Evolutionary conservation across 306 rosid genomes (phyloP).

Genomic region (Aeschynomene evenia): DNA sequence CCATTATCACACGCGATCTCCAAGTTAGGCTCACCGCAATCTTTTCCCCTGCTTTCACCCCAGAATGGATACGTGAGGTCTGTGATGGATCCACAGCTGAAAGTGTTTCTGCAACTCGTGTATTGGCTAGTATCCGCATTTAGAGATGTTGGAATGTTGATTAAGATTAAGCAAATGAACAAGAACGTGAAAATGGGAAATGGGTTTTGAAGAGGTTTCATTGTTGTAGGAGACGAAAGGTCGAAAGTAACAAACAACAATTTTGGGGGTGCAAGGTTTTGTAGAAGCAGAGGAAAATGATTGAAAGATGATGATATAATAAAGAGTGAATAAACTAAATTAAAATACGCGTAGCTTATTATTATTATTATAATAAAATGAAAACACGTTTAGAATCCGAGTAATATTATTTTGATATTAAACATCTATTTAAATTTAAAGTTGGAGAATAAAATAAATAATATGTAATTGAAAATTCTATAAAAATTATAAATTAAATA

Average conservation of each 20-base stretch:
- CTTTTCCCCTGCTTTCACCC: background rate
- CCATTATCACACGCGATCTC: background rate
- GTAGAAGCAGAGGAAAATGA: background rate
- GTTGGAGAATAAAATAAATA: no score
- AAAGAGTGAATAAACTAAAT: no score
- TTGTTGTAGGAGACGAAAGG: background rate
- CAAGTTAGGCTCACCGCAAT: slow-evolving; percentile 24
- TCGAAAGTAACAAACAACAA: no score
- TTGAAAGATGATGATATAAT: no score
- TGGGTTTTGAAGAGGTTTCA: background rate
- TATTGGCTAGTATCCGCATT: background rate
- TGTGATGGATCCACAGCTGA: background rate
- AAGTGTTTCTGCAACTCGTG: background rate
- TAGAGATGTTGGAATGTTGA: background rate
- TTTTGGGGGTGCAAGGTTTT: background rate
- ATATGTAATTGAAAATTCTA: no score
- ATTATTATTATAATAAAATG: no score
- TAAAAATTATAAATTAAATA: no score
- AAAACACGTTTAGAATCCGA: no score
- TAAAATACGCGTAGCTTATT: no score
- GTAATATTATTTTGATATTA: no score
- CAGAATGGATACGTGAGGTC: slow-evolving; percentile 34
- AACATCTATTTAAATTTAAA: no score
- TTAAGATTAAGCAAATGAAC: background rate
- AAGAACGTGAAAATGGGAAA: background rate